Base-by-base conservation (phyloP, 2,329 filamentous ascomycete genomes). In the Fusarium sp. region DNA sequence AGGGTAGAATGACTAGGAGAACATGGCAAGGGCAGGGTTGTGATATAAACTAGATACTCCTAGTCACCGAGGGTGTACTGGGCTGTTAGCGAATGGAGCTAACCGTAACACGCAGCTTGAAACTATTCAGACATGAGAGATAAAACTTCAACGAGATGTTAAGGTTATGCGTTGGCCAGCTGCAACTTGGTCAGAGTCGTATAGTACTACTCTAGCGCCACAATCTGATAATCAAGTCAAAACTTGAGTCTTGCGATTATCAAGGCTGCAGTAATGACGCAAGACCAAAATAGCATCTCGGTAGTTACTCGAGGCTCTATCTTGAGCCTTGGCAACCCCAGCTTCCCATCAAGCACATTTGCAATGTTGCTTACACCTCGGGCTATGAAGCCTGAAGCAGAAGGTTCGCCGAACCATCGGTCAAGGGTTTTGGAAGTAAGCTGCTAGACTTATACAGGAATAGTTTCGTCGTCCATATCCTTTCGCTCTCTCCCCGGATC, bases 391-490 rank as follows among this genome's bases (percentile, higher is more conserved):
- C 49, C 38, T 30, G 17, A 30, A 45, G 21, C 7, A 42, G 56
- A 24, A 52, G 30, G 38, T 68, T 67, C 56, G 64, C 58, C 48
- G 58, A 68, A 56, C 26, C n/a, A 34, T 49, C 24, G 59, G 57
- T 32, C 48, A 61, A 64, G 43, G 50, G 52, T 51, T 23, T 48
- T n/a, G 30, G n/a, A 44, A 44, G 51, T 46, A 32, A 58, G 45
- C 52, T 69, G 42, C 62, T 70, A 70, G 51, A 55, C 69, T 58
- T 39, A 24, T 50, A 52, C 57, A 39, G 50, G 69, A 32, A 66
- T 66, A 51, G 64, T 24, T 51, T 38, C 40, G 50, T 38, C 40
- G 50, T 71, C 67, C 26, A 11, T 28, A 28, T 28, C 26, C 26
- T 28, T 11, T 28, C 62, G 58, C 68, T 28, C 26, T 28, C 62